Evolutionary conservation across 2,329 filamentous ascomycete species (phyloP), one percentile per base, ranked within the genome.

Genomic region (Alternaria triticina): DNA sequence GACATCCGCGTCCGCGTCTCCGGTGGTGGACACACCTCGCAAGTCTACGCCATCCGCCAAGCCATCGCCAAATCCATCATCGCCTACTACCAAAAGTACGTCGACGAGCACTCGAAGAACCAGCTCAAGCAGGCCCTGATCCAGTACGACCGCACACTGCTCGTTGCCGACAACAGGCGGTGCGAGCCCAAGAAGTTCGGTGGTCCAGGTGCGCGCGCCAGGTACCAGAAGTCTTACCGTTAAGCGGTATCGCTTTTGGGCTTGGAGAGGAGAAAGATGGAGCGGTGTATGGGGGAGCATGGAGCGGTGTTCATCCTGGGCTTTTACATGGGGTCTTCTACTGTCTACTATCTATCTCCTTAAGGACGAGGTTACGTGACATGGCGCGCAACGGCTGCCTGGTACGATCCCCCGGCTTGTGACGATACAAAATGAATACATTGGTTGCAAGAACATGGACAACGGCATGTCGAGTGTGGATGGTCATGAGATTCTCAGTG

Each of bases 101-200:
- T 98, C 86, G 96, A 99, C 83, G 96, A 99, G 92, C 94, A 98
- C 92, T 93, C 92, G 88, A 99, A 99, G 92, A 97, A 98, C 90
- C 89, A 94, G 86, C 90, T 99, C 82, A 99, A 98, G 93, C 91
- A 95, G 86, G 92, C 93, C 76, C 90, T 99, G 77, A 92, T 95
- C 81, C 90, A 94, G 84, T 99, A 95, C 88, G 94, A 97, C 89
- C 90, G 94, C 82, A 97, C 94, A 83, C 91, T 99, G 76, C 92
- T 99, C 82, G 96, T 99, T 80, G 96, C 96, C 85, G 96, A 99
- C 86, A 97, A 97, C 91, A 92, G 96, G 85, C 93, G 96, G 80
- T 96, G 93, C 86, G 96, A 99, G 90, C 95, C 95, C 86, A 98
- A 98, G 94, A 97, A 97, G 89, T 93, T 93, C 82, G 90, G 90